phyloP scores from a whole-genome alignment of 495 filamentous ascomycete species.

The Hypomontagnella submonticulosa region DNA sequence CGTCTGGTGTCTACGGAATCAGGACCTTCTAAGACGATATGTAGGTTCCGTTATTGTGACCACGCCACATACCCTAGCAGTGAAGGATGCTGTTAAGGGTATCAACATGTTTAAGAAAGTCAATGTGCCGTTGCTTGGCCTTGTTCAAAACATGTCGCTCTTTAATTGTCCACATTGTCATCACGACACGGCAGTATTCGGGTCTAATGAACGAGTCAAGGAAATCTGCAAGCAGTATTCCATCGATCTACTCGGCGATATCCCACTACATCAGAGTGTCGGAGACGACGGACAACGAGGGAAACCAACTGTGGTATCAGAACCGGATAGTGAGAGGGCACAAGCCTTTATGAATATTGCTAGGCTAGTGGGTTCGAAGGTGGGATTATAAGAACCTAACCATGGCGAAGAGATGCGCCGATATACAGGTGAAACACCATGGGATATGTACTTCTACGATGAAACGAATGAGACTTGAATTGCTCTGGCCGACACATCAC shows the following conservation, averaged over 20 bases:
- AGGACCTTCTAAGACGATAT: conserved; percentile 5
- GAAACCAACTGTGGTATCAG: conserved; percentile 89
- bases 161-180: conserved; percentile 85
- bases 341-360: conserved; percentile 78
- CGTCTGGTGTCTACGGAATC: not conserved
- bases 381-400: conserved; percentile 46
- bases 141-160: conserved; percentile 95
- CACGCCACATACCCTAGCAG: conserved; percentile 90
- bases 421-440: not conserved
- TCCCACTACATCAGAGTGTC: conserved; percentile 87
- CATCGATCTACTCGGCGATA: conserved; percentile 84
- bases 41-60: conserved; percentile 86
- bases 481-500: not conserved
- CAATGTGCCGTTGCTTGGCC: conserved; percentile 79
- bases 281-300: conserved; percentile 91
- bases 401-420: not conserved
- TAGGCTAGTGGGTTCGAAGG: conserved; percentile 66
- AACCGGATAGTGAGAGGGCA: conserved; percentile 76
- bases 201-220: conserved; percentile 61
- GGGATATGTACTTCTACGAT: not conserved
- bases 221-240: conserved; percentile 64
- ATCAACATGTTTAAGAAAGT: conserved; percentile 92
- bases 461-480: not conserved
- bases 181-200: conserved; percentile 82
- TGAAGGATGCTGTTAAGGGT: conserved; percentile 89